phyloP scores from a whole-genome alignment of 345 rosid genomes.

The Arabis alpina region DNA sequence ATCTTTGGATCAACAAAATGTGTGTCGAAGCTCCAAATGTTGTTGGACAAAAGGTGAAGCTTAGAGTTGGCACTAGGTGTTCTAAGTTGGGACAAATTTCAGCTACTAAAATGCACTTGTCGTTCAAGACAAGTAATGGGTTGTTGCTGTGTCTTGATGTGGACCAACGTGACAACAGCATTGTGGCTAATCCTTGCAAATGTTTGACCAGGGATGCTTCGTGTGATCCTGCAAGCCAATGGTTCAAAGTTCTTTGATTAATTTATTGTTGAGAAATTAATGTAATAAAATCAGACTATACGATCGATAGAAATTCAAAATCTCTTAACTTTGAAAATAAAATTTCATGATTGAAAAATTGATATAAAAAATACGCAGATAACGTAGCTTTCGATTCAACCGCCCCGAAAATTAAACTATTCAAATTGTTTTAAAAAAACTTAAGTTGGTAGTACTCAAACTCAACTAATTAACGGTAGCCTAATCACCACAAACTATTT shows the following conservation, averaged over 20 bases:
- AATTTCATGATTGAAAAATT: background rate
- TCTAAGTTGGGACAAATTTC: slow-evolving; percentile 65
- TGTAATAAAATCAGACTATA: background rate
- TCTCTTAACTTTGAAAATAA: background rate
- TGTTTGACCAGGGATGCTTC: slow-evolving; percentile 52
- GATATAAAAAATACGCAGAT: background rate
- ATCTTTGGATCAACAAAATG: slow-evolving; percentile 51
- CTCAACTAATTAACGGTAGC: too few species aligned
- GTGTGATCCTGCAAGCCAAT: slow-evolving; percentile 69
- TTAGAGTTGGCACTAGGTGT: slow-evolving; percentile 51
- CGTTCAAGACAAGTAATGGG: slow-evolving; percentile 49
- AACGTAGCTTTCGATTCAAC: too few species aligned
- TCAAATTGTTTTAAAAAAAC: too few species aligned
- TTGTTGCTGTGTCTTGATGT: slow-evolving; percentile 64
- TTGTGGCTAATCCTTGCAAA: slow-evolving; percentile 54
- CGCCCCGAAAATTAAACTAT: too few species aligned
- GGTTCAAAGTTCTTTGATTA: slow-evolving; percentile 58
- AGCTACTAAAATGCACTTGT: slow-evolving; percentile 76
- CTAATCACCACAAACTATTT: too few species aligned
- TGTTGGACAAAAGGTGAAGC: slow-evolving; percentile 48
- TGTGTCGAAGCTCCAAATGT: slow-evolving; percentile 58
- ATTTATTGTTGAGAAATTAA: background rate
- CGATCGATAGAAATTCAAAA: background rate
- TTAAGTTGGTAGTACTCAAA: too few species aligned
- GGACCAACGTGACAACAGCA: slow-evolving; percentile 47